phyloP scores from a whole-genome alignment of 2,329 filamentous ascomycete genomes.

The Pseudocercospora vitis region DNA sequence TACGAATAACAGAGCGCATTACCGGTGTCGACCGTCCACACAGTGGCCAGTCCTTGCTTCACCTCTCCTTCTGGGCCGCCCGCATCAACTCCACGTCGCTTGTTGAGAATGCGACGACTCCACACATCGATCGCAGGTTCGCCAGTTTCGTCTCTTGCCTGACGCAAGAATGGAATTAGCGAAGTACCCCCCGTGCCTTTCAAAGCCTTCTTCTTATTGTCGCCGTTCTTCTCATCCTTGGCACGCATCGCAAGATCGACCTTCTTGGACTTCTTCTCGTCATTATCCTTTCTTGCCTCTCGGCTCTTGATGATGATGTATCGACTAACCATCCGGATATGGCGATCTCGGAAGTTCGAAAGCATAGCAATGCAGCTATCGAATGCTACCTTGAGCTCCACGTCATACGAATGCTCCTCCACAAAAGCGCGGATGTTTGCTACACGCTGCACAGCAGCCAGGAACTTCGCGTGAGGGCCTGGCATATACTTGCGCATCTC shows the following conservation, averaged over 20 bases:
- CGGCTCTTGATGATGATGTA: constrained; percentile 91
- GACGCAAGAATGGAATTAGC: constrained; percentile 92
- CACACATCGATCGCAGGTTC: constrained; percentile 78
- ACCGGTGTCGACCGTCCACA: constrained; percentile 84
- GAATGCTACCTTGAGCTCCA: constrained; percentile 73
- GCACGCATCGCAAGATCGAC: constrained; percentile 27
- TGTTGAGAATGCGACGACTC: constrained; percentile 59
- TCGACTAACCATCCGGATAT: constrained; percentile 92
- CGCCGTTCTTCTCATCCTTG: constrained; percentile 38
- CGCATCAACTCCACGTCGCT: constrained; percentile 37
- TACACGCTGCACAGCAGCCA: constrained; percentile 73
- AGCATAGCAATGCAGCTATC: constrained; percentile 86
- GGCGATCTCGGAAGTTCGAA: constrained; percentile 79
- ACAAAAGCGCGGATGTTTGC: constrained; percentile 89
- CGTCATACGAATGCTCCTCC: constrained; percentile 59
- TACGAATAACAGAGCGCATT: constrained; percentile 40
- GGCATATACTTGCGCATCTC: constrained; percentile 99
- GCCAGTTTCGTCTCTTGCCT: constrained; percentile 92
- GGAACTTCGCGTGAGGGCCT: constrained; percentile 82
- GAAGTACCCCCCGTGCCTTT: constrained; percentile 92
- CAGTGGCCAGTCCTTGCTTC: constrained; percentile 70
- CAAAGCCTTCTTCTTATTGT: constrained; percentile 60
- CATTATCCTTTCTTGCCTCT: constrained; percentile 52
- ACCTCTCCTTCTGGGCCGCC: constrained; percentile 17
- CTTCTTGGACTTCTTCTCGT: constrained; percentile 49